Evolutionary conservation across 768 basidiomycete species (phyloP), one percentile per base, ranked within the genome.

Genomic region (Tricholoma saponaceum): DNA sequence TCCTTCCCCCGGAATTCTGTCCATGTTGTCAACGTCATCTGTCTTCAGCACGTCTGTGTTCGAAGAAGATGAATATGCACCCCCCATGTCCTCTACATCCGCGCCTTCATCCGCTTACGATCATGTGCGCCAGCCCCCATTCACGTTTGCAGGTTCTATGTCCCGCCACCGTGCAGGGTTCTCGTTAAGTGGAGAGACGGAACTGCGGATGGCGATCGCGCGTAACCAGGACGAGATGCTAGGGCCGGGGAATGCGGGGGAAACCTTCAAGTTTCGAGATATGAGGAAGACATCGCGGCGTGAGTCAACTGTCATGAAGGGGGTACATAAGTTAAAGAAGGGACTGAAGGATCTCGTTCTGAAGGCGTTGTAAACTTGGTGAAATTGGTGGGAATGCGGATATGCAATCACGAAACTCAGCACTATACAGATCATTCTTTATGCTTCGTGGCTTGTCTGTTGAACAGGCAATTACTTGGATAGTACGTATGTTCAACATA

Each of bases 141-240:
- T 67, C 67, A 56, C 68, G 62, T 70, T 71, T 67, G 59, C 61
- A 67, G 69, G 65, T 62, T 47, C 51, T 61, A 23, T 64, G 62
- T 37, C 64, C 60, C 37, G 60, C 60, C 58, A 56, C 32, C 28
- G 62, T 0, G 56, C 67, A 4, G 83, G 83, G 13, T 83, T 75
- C 65, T 85, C 83, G 55, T 70, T 85, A 61, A 85, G 82, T 54
- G 83, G 83, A 10, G 81, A 84, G 68, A 81, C 79, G 54, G 83
- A 85, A 65, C 60, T 84, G 69, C 72, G 78, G 61, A 83, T 84
- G 81, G 77, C 79, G 1, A 67, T 83, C 33, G 82, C 82, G 8
- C 67, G 68, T 59, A 69, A 73, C 64, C 64, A 67, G 53, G 65
- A 53, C 47, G 69, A 70, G 47, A 46, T 46, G 13, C 12, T 28